A percentile compares a stretch with the other conserved stretches of the same genome.
Evolutionary conservation across 2,329 filamentous ascomycete genomes (phyloP).

Genomic region (Penicillium sp.): DNA sequence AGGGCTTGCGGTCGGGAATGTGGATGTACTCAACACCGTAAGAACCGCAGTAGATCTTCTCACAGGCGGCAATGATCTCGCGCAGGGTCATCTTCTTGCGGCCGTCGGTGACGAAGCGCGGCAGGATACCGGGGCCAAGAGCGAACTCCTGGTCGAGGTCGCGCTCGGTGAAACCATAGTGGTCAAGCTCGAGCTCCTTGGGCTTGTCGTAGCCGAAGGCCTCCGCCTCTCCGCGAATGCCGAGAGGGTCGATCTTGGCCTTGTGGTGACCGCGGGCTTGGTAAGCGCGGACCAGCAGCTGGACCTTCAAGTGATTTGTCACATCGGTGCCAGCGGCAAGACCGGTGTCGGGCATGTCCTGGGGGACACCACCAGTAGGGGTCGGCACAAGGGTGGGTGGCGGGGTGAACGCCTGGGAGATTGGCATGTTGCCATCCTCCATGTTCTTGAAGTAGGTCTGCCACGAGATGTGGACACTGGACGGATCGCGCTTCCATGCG

Average conservation of each 20-base stretch:
- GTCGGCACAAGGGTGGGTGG: constrained; percentile 87
- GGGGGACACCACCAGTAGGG: constrained; percentile 73
- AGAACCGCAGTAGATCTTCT: constrained; percentile 94
- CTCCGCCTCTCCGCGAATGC: constrained; percentile 81
- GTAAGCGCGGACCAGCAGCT: constrained; percentile 94
- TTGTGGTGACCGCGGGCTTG: constrained; percentile 98
- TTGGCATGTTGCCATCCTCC: constrained; percentile 96
- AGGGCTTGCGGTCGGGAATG: constrained; percentile 94
- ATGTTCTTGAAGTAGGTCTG: constrained; percentile 99
- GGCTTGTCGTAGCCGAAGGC: constrained; percentile 83
- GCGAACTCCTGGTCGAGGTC: constrained; percentile 90
- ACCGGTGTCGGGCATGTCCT: constrained; percentile 66
- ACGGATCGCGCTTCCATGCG: constrained; percentile 90
- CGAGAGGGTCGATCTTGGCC: constrained; percentile 92
- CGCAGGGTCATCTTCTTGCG: constrained; percentile 95
- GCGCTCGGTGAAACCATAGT: constrained; percentile 93
- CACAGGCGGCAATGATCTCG: constrained; percentile 89
- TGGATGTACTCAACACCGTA: constrained; percentile 99
- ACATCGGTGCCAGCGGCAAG: constrained; percentile 73
- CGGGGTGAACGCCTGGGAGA: constrained; percentile 93
- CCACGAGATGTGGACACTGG: constrained; percentile 96
- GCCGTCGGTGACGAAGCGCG: constrained; percentile 82
- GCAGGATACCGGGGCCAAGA: constrained; percentile 90
- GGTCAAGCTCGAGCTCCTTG: constrained; percentile 86
- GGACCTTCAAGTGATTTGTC: constrained; percentile 95